Conservation (phyloP, 305 asterid genomes). For the Rubia occidens region DNA sequence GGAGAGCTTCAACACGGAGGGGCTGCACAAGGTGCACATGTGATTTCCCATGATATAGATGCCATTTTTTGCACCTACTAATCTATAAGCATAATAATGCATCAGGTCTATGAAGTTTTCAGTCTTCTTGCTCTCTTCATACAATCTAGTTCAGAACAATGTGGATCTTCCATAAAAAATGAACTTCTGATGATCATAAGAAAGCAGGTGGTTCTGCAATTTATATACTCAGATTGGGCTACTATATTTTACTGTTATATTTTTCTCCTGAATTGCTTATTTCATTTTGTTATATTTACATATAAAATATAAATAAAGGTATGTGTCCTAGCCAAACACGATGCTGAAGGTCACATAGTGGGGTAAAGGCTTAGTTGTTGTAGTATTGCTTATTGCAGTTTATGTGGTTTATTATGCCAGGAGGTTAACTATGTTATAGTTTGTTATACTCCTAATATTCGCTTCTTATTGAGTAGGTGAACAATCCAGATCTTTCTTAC, state of each 20-base stretch:
- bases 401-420: slow-evolving; percentile 10
- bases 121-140: slow-evolving; percentile 58
- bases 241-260: slow-evolving; percentile 1
- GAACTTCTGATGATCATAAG: slow-evolving; percentile 76
- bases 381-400: background rate
- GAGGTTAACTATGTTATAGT: slow-evolving; percentile 17
- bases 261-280: background rate
- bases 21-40: slow-evolving; percentile 59
- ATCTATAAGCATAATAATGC: slow-evolving; percentile 21
- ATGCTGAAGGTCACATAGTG: background rate
- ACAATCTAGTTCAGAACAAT: slow-evolving; percentile 45
- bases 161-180: slow-evolving; percentile 61
- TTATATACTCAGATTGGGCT: background rate
- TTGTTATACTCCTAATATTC: slow-evolving; percentile 20
- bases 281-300: background rate
- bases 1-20: slow-evolving; percentile 63
- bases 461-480: slow-evolving; percentile 38
- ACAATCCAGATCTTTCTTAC: slow-evolving; percentile 62
- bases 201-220: slow-evolving; percentile 47
- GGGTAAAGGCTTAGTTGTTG: background rate
- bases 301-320: background rate
- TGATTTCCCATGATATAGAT: slow-evolving; percentile 13
- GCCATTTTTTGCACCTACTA: slow-evolving; percentile 14
- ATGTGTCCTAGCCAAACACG: too few relatives aligned
- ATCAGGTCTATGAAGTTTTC: slow-evolving; percentile 81